A percentile compares a stretch with the other conserved stretches of the same genome.
Evolutionary conservation across 768 basidiomycete genomes (phyloP).

Genomic region (Crassisporium funariophilum): DNA sequence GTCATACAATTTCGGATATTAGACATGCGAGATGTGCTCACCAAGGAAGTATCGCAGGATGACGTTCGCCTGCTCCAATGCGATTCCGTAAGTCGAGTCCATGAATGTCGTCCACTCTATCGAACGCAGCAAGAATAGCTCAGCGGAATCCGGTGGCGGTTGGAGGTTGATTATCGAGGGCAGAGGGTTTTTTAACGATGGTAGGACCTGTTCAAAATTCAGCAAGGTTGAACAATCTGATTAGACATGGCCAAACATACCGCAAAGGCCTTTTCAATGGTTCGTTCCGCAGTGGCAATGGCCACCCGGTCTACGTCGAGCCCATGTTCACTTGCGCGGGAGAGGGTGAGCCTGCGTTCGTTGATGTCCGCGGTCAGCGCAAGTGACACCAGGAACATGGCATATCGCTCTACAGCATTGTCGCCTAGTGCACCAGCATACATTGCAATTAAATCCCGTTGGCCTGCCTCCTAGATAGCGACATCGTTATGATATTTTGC

Average conservation of each 20-base stretch:
- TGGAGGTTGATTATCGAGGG: constrained; percentile 64
- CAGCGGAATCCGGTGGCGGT: constrained; percentile 55
- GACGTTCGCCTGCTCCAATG: constrained; percentile 85
- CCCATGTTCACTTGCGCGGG: constrained; percentile 80
- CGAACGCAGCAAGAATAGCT: constrained; percentile 74
- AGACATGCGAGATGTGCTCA: constrained; percentile 34
- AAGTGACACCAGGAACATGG: constrained; percentile 82
- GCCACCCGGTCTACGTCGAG: constrained; percentile 84
- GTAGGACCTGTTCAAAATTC: constrained; percentile 45
- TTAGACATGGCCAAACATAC: constrained; percentile 33
- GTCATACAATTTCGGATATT: background rate
- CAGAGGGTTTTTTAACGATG: constrained; percentile 54
- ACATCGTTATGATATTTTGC: no score
- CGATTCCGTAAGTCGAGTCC: constrained; percentile 71
- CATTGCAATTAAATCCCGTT: constrained; percentile 87
- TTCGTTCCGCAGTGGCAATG: constrained; percentile 74
- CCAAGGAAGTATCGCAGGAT: constrained; percentile 90
- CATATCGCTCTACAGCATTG: constrained; percentile 91
- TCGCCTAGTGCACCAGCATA: constrained; percentile 91
- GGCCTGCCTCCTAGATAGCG: constrained; percentile 60
- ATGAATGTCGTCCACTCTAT: constrained; percentile 93
- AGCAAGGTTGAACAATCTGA: constrained; percentile 7
- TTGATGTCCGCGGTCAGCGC: constrained; percentile 62
- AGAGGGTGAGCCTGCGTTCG: constrained; percentile 70
- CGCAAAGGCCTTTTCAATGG: constrained; percentile 70